A percentile compares a stretch with the other conserved stretches of the same genome.
Conservation (phyloP, 768 basidiomycete genomes). For the Peribolospora baueri region DNA sequence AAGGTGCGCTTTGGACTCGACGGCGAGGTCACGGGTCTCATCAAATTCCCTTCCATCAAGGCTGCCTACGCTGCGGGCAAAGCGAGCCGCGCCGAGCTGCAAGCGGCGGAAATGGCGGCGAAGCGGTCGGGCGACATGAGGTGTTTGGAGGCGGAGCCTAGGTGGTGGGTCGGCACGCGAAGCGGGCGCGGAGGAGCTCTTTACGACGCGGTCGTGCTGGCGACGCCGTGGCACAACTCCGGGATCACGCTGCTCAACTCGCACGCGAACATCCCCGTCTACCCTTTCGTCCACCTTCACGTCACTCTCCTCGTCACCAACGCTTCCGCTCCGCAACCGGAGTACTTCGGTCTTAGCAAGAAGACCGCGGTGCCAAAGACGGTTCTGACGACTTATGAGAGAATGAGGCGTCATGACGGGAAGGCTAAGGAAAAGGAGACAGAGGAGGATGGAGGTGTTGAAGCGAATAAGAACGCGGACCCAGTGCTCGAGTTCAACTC, state of each 20-base stretch:
- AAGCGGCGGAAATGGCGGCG: neutral
- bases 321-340: slow-evolving; percentile 32
- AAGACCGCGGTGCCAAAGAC: slow-evolving; percentile 29
- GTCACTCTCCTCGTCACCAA: slow-evolving; percentile 75
- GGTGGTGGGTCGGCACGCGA: slow-evolving; percentile 7
- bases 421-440: neutral
- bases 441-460: slow-evolving; percentile 10
- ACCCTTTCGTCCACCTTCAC: slow-evolving; percentile 49
- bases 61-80: slow-evolving; percentile 15
- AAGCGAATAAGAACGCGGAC: slow-evolving; percentile 20
- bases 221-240: slow-evolving; percentile 47
- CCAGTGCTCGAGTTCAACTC: slow-evolving; percentile 63
- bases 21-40: slow-evolving; percentile 11
- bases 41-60: slow-evolving; percentile 9
- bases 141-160: slow-evolving; percentile 2
- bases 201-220: slow-evolving; percentile 62
- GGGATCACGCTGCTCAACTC: slow-evolving; percentile 7
- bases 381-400: slow-evolving; percentile 48
- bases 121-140: neutral
- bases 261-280: slow-evolving; percentile 26
- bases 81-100: neutral
- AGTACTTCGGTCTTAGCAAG: slow-evolving; percentile 39
- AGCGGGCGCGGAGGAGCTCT: neutral
- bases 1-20: slow-evolving; percentile 32
- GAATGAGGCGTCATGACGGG: slow-evolving; percentile 15